Conservation (phyloP, 768 basidiomycete species). For the Pleurotus salmoneostramineus region DNA sequence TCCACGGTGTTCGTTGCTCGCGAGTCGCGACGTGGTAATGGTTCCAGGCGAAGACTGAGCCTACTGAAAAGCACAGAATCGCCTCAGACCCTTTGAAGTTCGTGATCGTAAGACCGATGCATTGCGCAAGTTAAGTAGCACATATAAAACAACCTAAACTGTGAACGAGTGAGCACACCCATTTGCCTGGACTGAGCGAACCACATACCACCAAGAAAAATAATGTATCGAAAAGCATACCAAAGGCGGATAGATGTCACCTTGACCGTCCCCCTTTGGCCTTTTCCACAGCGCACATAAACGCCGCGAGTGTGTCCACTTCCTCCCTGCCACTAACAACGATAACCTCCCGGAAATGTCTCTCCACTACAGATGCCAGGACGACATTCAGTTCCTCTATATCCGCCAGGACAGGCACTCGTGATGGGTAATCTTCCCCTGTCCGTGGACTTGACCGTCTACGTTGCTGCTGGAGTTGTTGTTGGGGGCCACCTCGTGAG, state of each 20-base stretch:
- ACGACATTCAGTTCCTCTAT: constrained; percentile 62
- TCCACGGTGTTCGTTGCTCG: too few species aligned
- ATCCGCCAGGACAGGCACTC: constrained; percentile 69
- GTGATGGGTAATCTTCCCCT: constrained; percentile 54
- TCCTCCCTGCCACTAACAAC: constrained; percentile 58
- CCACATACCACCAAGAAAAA: too few species aligned
- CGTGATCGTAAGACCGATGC: too few species aligned
- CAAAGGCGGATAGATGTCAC: not conserved
- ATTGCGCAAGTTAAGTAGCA: too few species aligned
- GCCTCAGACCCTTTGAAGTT: too few species aligned
- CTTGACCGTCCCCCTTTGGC: constrained; percentile 28
- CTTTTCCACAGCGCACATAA: constrained; percentile 75
- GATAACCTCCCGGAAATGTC: constrained; percentile 63
- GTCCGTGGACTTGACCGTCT: constrained; percentile 71
- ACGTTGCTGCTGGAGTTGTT: constrained; percentile 44
- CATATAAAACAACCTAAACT: too few species aligned
- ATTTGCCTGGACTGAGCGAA: too few species aligned
- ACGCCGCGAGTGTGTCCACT: constrained; percentile 76
- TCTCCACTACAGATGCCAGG: constrained; percentile 66
- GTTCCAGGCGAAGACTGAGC: too few species aligned
- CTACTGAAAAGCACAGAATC: too few species aligned
- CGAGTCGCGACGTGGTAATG: too few species aligned
- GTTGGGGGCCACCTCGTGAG: not conserved
- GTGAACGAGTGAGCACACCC: too few species aligned
- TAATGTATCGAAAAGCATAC: too few species aligned